These are phyloP conservation scores for Cyberlindnera galapagoensis DNA, from an alignment of 805 yeast genomes.

Conservation along the genomic window DNA sequence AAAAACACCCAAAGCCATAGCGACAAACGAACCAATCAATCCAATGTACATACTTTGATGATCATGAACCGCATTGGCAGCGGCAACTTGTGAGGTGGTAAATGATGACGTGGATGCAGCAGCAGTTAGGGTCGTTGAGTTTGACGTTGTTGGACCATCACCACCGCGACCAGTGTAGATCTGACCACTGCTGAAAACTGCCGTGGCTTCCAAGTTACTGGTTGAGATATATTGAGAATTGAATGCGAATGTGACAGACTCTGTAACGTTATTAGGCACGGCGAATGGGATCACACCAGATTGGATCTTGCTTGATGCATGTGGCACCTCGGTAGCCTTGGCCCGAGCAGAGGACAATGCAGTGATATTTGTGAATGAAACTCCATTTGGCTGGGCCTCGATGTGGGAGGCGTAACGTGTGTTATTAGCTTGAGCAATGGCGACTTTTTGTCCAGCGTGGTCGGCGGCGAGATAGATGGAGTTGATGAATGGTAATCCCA, in stretches of 20 bases:
- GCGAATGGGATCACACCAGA: constrained; percentile 51
- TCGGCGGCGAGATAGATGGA: constrained; percentile 57
- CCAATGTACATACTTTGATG: no score
- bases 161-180: constrained; percentile 13
- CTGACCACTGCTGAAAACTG: constrained; percentile 10
- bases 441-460: constrained; percentile 48
- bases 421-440: constrained; percentile 44
- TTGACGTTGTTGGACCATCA: constrained; percentile 5
- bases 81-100: no score
- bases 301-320: constrained; percentile 23
- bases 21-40: no score
- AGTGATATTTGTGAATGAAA: no score
- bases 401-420: constrained; percentile 5
- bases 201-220: constrained; percentile 8
- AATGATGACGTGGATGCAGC: no score
- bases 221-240: not conserved
- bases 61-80: no score
- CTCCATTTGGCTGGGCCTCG: no score
- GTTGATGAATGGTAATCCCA: constrained; percentile 55
- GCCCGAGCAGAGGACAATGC: not conserved
- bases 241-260: constrained; percentile 8
- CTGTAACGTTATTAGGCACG: constrained; percentile 24
- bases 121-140: constrained; percentile 2
- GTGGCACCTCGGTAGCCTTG: constrained; percentile 1
- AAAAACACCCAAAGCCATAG: no score